Conservation (phyloP, 129 eudicot species). For the Escallonia herrerae region DNA sequence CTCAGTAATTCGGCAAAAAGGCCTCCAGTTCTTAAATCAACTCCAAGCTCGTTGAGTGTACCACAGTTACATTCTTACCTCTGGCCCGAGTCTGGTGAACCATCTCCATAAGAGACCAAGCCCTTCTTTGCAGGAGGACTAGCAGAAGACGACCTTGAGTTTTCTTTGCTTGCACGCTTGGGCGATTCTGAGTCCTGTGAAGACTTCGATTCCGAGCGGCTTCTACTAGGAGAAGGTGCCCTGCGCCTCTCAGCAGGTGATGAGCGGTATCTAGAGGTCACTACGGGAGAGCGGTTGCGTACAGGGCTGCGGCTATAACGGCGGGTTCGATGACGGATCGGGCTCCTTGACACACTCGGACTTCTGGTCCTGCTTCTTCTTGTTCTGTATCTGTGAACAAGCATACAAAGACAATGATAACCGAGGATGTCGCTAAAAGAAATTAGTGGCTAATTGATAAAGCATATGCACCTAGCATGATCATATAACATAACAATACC, state of each 20-base stretch:
- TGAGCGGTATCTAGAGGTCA: constrained; percentile 54
- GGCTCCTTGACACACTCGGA: constrained; percentile 75
- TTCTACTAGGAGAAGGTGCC: constrained; percentile 50
- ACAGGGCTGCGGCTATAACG: constrained; percentile 66
- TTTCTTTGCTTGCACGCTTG: constrained; percentile 30
- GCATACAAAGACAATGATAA: neutral
- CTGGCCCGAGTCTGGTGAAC: constrained; percentile 77
- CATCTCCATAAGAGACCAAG: constrained; percentile 88
- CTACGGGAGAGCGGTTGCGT: constrained; percentile 64
- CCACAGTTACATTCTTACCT: constrained; percentile 17
- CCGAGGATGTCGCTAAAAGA: too few species aligned
- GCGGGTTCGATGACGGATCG: constrained; percentile 70
- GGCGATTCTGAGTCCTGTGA: constrained; percentile 49
- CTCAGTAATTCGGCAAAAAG: neutral
- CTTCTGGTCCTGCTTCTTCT: constrained; percentile 90
- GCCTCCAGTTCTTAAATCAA: neutral
- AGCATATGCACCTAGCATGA: too few species aligned
- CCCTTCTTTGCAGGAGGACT: constrained; percentile 73
- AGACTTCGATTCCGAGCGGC: constrained; percentile 48
- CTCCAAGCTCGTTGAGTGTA: neutral
- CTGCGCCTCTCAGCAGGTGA: constrained; percentile 69
- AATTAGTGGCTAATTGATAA: too few species aligned
- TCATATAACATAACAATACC: too few species aligned
- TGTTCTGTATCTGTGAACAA: constrained; percentile 61
- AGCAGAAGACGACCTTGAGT: constrained; percentile 61